Evolutionary conservation across 805 yeast genomes (phyloP), one percentile per base, ranked within the genome.

Genomic region (Wickerhamiella australiensis): DNA sequence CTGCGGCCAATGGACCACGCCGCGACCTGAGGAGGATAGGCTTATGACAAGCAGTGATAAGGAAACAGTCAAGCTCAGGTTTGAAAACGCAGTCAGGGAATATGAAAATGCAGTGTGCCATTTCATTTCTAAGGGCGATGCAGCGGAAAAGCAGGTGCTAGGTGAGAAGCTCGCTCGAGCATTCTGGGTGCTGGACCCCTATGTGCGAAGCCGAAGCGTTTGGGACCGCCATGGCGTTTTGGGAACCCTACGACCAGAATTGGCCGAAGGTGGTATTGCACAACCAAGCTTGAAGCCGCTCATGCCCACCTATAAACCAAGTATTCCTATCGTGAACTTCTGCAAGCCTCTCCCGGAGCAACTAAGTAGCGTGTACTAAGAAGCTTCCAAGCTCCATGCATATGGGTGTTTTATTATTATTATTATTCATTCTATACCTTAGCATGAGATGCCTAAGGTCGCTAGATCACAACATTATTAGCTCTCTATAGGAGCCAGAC

Each of bases 101-200:
- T 44, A 27, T 18, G 47, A 44, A 18, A 13, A 13, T 2, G 8
- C 12, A 3, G 31, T 35, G 5, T 6, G 8, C 21, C 20, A 13
- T n/a, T 44, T 35, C 23, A 35, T 44, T 17, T 33, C 13, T 15
- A 40, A 35, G 26, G 17, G 38, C 27, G 15, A 31, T 5, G 6
- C 35, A 12, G 35, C n/a, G 13, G 15, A 31, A 13, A 31, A n/a
- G 15, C 35, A 9, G n/a, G 23, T 13, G 5, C 18, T 21, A 22
- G 42, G 21, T 5, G 29, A 20, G 29, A 5, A 17, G 26, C 26
- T 17, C 3, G 26, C 72, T 25, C 84, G 12, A 31, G 13, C 84
- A 60, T 88, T 82, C 66, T 72, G 76, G 61, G 63, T 68, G 45
- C 65, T 85, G 49, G 97, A 92, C 61, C 90, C 92, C 1, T 86